phyloP scores from a whole-genome alignment of 2,329 filamentous ascomycete genomes.

The Clarireedia paspali region DNA sequence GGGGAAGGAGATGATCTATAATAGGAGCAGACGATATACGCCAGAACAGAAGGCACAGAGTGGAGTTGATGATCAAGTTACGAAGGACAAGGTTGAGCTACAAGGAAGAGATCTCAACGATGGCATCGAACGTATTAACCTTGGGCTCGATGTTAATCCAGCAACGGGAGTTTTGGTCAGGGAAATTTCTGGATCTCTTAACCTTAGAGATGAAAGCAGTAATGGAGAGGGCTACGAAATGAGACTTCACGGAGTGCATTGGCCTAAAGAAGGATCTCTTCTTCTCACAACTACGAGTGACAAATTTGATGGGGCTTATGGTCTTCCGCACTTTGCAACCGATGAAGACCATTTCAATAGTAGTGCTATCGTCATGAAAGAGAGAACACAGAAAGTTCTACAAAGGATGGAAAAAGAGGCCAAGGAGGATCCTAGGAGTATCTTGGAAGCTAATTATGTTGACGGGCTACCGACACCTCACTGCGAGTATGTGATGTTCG shows the following conservation, averaged over 20 bases:
- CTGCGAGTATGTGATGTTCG: slow-evolving; percentile 84
- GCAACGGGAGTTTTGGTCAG: slow-evolving; percentile 43
- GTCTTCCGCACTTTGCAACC: slow-evolving; percentile 73
- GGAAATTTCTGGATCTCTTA: slow-evolving; percentile 61
- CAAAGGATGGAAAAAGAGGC: slow-evolving; percentile 51
- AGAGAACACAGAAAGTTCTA: slow-evolving; percentile 61
- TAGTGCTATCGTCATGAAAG: slow-evolving; percentile 60
- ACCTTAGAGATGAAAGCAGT: slow-evolving; percentile 62
- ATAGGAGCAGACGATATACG: slow-evolving; percentile 8
- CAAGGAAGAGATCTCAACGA: not conserved
- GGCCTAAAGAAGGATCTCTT: slow-evolving; percentile 69
- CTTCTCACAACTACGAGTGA: slow-evolving; percentile 85
- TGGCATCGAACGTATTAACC: not conserved
- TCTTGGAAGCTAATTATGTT: slow-evolving; percentile 66
- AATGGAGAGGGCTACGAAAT: slow-evolving; percentile 73
- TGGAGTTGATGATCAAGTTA: too few relatives aligned
- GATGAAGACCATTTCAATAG: slow-evolving; percentile 45
- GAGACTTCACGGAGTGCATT: slow-evolving; percentile 77
- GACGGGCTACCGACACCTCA: slow-evolving; percentile 59
- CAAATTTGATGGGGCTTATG: slow-evolving; percentile 89
- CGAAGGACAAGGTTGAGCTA: too few relatives aligned
- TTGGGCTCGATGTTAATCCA: not conserved
- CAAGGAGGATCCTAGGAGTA: slow-evolving; percentile 53
- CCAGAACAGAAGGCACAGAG: too few relatives aligned
- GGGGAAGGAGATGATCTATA: slow-evolving; percentile 1